phyloP scores from a whole-genome alignment of 202 grass and related monocot genomes.

The Sporobolus alterniflorus region DNA sequence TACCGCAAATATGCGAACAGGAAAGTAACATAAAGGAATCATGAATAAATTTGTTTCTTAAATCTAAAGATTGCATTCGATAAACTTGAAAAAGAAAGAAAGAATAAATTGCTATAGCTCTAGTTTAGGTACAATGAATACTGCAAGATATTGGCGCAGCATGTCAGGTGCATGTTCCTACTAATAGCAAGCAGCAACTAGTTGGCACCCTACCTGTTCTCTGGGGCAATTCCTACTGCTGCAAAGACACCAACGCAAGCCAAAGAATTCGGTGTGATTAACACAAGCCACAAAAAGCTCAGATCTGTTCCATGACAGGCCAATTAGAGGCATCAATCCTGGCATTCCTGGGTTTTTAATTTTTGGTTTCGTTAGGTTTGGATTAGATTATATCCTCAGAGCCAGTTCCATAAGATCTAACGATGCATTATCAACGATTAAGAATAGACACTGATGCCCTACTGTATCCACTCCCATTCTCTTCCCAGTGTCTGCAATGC shows the following conservation, averaged over 20 bases:
- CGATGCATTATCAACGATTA: not conserved
- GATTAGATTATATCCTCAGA: not conserved
- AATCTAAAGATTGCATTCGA: not conserved
- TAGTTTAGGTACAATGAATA: not conserved
- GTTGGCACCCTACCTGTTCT: not conserved
- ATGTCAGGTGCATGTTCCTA: not conserved
- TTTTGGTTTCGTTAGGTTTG: not conserved
- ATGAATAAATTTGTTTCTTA: not conserved
- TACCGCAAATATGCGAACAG: not conserved
- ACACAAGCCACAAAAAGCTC: not conserved
- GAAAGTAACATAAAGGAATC: not conserved
- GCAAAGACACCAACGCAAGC: not conserved
- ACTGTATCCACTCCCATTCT: not conserved
- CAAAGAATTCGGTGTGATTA: not conserved
- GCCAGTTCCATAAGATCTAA: not conserved
- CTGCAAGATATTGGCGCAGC: not conserved
- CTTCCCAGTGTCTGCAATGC: not conserved
- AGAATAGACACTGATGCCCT: too few species aligned
- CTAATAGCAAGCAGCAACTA: not conserved
- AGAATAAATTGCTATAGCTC: not conserved
- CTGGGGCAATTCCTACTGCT: not conserved
- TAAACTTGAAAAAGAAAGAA: not conserved
- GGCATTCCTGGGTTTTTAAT: not conserved
- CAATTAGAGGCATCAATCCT: not conserved
- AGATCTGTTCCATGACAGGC: not conserved